Evolutionary conservation across 805 yeast genomes (phyloP), one percentile per base, ranked within the genome.

Genomic region (Metschnikowia picachoensis): DNA sequence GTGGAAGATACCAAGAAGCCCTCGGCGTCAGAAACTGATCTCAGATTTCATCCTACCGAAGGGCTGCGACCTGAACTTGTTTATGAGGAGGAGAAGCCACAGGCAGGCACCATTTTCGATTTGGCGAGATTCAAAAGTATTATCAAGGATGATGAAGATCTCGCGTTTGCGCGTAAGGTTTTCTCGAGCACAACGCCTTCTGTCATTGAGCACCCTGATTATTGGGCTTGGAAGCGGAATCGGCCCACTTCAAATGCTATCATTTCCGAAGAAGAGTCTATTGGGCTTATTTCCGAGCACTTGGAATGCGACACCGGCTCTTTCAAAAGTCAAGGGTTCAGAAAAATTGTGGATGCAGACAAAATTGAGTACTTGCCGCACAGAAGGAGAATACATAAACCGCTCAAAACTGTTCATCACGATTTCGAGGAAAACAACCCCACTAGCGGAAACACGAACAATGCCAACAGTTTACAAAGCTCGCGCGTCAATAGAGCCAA

Each of bases 401-500:
- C 91, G n/a, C 66, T 87, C 50, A 84, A 80, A 47, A 86, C 92
- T 0, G 77, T 87, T n/a, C 83, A 80, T 50, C 80, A 79, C 50
- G 83, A 78, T 40, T 84, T 77, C 29, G 83, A 79, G 16, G 77
- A 72, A 13, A 37, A 30, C 25, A 16, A 17, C 30, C 25, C 41
- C n/a, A 37, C 45, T n/a, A 44, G 41, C 37, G 44, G 41, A 7
- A 45, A 37, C 33, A 47, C 47, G 25, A 48, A 36, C 35, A 39
- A 36, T 33, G 44, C 41, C 10, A 48, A 40, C 51, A 74, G 69
- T 46, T 61, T 76, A 9, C 84, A 84, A 50, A 85, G 90, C 49
- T 87, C 96, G 3, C 81, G 96, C 60, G 85, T 83, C 44, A 89
- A 86, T 60, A 79, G 97, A 60, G 95, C 94, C 13, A 83, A 84